phyloP scores from a whole-genome alignment of 768 basidiomycete species.

The Hydnomerulius pinastri region DNA sequence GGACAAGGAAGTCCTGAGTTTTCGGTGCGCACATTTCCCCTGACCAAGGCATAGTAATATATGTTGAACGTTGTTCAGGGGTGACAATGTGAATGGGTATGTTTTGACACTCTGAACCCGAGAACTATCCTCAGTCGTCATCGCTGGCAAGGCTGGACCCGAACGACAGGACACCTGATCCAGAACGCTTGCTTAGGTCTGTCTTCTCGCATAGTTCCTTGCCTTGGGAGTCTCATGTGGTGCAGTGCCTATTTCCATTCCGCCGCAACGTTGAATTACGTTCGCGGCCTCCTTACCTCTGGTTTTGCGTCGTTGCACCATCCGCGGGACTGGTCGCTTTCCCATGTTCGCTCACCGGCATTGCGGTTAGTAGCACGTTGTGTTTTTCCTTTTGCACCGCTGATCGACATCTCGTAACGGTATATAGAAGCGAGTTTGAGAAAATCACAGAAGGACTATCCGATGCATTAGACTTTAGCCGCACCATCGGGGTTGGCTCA shows the following conservation, averaged over 20 bases:
- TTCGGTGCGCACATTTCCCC: constrained; percentile 57
- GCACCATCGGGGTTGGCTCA: constrained; percentile 78
- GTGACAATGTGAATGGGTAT: constrained; percentile 95
- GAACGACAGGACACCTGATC: constrained; percentile 85
- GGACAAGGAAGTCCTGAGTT: constrained; percentile 78
- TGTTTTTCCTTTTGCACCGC: background rate
- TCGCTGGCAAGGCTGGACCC: constrained; percentile 53
- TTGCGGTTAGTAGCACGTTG: constrained; percentile 51
- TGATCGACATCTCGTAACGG: constrained; percentile 14
- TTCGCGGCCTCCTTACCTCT: constrained; percentile 84
- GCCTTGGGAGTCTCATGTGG: background rate
- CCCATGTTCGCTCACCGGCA: constrained; percentile 83
- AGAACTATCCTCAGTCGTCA: background rate
- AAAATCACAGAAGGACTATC: constrained; percentile 79
- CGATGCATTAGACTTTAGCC: constrained; percentile 92
- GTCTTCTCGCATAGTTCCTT: constrained; percentile 25
- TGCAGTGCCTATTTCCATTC: constrained; percentile 95
- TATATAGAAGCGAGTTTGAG: constrained; percentile 75
- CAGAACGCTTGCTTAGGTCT: constrained; percentile 80
- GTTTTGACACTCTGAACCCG: constrained; percentile 15
- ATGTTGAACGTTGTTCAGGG: constrained; percentile 47
- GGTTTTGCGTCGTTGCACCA: constrained; percentile 94
- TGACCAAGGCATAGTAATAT: background rate
- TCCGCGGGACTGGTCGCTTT: constrained; percentile 89
- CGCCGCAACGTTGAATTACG: constrained; percentile 87